These are phyloP conservation scores for Trametes versicolor DNA, from an alignment of 1,284 basidiomycete genomes.

Conservation along the genomic window DNA sequence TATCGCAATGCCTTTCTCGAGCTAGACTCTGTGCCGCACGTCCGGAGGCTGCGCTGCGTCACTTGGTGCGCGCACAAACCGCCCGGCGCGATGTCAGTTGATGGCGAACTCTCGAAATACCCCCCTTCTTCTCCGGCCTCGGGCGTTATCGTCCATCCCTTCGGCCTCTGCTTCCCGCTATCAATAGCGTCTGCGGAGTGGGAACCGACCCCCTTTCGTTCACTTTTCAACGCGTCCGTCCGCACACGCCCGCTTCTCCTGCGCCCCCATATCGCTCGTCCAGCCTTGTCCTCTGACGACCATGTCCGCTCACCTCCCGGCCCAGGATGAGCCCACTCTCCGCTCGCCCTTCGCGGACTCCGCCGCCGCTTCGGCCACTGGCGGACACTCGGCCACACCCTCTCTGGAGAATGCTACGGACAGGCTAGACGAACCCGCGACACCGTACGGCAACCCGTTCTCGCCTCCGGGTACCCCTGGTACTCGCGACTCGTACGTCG, in stretches of 20 bases:
- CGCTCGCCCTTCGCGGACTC: constrained; percentile 27
- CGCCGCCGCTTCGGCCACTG: constrained; percentile 4
- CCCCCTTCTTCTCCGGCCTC: constrained; percentile 18
- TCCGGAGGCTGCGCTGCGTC: constrained; percentile 17
- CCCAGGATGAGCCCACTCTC: constrained; percentile 13
- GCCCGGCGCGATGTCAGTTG: constrained; percentile 4
- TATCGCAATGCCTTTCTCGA: neutral
- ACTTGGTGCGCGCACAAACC: neutral
- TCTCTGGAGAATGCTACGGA: constrained; percentile 10
- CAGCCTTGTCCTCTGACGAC: constrained; percentile 20
- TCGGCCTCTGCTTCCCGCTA: constrained; percentile 24
- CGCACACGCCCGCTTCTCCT: constrained; percentile 7
- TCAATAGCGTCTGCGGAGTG: constrained; percentile 30
- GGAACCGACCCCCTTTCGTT: constrained; percentile 23
- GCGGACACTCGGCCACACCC: constrained; percentile 5
- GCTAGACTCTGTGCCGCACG: constrained; percentile 1
- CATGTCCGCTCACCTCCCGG: constrained; percentile 26
- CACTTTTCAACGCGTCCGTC: constrained; percentile 24
- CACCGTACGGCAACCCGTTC: constrained; percentile 24
- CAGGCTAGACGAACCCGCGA: constrained; percentile 11
- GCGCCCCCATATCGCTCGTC: constrained; percentile 23
- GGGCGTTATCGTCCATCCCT: constrained; percentile 27
- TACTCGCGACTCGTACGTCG: constrained; percentile 34
- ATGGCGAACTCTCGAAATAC: constrained; percentile 17
- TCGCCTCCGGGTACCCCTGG: constrained; percentile 24